Conservation (phyloP, 306 rosid genomes). For the Corylus avellana region DNA sequence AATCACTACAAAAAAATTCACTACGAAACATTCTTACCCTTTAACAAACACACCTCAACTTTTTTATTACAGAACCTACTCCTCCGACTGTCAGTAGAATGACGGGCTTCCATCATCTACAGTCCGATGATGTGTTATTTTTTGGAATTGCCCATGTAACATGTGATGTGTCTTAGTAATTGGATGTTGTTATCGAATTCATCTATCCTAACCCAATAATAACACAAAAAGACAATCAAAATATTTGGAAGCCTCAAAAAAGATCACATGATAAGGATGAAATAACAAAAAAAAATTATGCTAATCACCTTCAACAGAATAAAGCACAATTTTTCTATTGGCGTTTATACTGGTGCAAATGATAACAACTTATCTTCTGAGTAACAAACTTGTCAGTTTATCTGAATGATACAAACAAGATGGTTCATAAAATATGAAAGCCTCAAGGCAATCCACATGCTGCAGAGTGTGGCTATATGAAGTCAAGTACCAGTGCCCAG, state of each 20-base stretch:
- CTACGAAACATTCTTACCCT: no score
- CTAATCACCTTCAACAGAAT: background rate
- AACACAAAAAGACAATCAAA: background rate
- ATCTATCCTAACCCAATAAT: background rate
- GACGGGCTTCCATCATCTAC: no score
- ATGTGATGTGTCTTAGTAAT: background rate
- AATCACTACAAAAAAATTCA: no score
- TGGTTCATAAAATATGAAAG: conserved; percentile 14
- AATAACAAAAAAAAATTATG: background rate
- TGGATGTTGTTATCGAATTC: background rate
- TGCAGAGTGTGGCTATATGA: conserved; percentile 36
- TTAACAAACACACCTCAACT: no score
- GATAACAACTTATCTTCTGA: background rate
- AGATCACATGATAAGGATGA: background rate
- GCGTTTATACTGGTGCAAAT: conserved; percentile 24
- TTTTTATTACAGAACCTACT: no score
- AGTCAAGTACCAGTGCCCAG: conserved; percentile 58
- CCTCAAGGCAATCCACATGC: conserved; percentile 14
- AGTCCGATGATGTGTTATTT: no score
- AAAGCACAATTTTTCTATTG: conserved; percentile 10
- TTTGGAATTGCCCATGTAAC: background rate
- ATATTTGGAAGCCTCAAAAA: background rate
- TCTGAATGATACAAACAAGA: background rate
- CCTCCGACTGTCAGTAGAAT: no score
- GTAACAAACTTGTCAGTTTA: background rate